A percentile compares a stretch with the other conserved stretches of the same genome.
Conservation (phyloP, 768 basidiomycete genomes). For the Paxillus rubicundulus region DNA sequence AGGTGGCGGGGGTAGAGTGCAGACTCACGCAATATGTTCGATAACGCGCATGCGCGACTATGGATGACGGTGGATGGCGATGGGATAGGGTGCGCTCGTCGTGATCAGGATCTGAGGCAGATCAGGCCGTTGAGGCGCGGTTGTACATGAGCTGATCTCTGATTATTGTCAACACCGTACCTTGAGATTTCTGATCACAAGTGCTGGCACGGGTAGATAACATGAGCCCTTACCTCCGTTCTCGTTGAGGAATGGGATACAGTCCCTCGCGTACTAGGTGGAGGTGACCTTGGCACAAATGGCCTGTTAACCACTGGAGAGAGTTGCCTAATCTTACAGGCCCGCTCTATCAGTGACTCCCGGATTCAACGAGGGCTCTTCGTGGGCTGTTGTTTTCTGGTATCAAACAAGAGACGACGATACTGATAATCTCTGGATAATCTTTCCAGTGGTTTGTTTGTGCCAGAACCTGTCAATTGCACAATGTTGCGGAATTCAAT, state of each 20-base stretch:
- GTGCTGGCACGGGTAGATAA: constrained; percentile 3
- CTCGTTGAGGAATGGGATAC: background rate
- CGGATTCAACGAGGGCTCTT: background rate
- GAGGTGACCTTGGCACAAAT: background rate
- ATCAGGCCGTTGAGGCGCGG: background rate
- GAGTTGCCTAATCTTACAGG: constrained; percentile 1
- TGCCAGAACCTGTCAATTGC: background rate
- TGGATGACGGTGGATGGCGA: constrained; percentile 10
- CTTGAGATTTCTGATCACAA: constrained; percentile 15
- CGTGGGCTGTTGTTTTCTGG: background rate
- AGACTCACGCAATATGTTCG: constrained; percentile 15
- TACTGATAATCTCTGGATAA: background rate
- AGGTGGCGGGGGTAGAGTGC: background rate
- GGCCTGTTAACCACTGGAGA: background rate
- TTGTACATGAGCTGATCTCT: constrained; percentile 12
- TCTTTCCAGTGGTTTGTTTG: background rate
- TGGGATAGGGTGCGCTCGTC: background rate
- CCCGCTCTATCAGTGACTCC: background rate
- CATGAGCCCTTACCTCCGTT: background rate
- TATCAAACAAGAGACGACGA: background rate
- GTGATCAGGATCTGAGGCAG: constrained; percentile 3
- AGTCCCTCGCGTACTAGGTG: background rate
- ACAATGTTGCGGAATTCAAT: background rate
- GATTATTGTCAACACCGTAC: constrained; percentile 7
- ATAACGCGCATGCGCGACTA: constrained; percentile 15